phyloP scores from a whole-genome alignment of 2,329 filamentous ascomycete genomes.

The Talaromyces funiculosus region DNA sequence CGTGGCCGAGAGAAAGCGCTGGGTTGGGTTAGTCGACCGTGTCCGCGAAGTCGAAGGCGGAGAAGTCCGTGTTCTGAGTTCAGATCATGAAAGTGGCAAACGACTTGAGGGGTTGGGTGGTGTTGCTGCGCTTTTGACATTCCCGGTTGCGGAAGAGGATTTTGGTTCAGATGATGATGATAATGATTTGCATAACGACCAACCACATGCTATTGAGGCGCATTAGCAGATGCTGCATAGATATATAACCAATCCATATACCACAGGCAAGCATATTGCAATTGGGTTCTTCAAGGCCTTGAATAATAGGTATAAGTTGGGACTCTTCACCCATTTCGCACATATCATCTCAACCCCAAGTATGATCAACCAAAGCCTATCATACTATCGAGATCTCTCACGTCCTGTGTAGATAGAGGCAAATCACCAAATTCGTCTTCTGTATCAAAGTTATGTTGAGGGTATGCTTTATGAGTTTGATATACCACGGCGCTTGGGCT shows the following conservation, averaged over 20 bases:
- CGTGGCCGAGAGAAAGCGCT: slow-evolving; percentile 67
- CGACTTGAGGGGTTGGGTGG: slow-evolving; percentile 76
- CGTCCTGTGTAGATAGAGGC: slow-evolving; percentile 8
- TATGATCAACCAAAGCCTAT: neutral
- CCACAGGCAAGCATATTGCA: neutral
- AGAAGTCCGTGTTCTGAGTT: slow-evolving; percentile 82
- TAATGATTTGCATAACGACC: slow-evolving; percentile 1
- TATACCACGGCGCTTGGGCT: neutral
- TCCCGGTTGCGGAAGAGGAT: slow-evolving; percentile 75
- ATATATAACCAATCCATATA: neutral
- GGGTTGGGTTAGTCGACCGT: slow-evolving; percentile 79
- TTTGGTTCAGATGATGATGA: slow-evolving; percentile 52
- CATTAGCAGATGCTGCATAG: slow-evolving; percentile 5
- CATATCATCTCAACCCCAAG: neutral
- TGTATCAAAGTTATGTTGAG: neutral
- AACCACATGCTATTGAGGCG: slow-evolving; percentile 11
- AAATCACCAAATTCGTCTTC: slow-evolving; percentile 14
- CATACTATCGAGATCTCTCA: slow-evolving; percentile 12
- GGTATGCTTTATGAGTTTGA: neutral
- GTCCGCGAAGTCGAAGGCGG: slow-evolving; percentile 78
- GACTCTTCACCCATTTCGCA: neutral
- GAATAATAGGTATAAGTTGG: neutral
- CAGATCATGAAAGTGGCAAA: slow-evolving; percentile 88
- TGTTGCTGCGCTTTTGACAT: slow-evolving; percentile 85
- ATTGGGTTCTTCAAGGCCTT: no score